Percentiles rank a stretch among this genome's conserved stretches.
phyloP scores from a whole-genome alignment of 176 grass and related monocot genomes.

The Luzula sylvatica region DNA sequence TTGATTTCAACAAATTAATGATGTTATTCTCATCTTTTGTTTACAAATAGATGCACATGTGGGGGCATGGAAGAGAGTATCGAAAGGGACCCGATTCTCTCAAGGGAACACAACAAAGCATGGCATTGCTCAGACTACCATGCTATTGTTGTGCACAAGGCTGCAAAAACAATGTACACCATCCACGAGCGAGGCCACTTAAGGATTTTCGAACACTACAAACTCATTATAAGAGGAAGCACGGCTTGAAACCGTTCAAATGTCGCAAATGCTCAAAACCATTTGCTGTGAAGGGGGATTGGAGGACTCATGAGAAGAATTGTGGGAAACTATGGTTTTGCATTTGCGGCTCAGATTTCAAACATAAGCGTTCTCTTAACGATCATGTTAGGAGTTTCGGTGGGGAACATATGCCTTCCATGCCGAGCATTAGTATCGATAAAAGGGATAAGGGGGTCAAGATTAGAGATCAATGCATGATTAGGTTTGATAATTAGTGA shows the following conservation, averaged over 20 bases:
- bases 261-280: constrained; percentile 89
- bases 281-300: constrained; percentile 96
- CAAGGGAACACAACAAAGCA: constrained; percentile 47
- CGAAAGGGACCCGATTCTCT: constrained; percentile 87
- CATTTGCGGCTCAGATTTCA: constrained; percentile 90
- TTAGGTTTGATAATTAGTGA: constrained; percentile 39
- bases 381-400: constrained; percentile 87
- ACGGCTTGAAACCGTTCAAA: constrained; percentile 64
- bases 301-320: constrained; percentile 99
- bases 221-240: constrained; percentile 98
- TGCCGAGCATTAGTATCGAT: not conserved
- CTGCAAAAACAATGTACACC: constrained; percentile 76
- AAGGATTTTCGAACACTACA: constrained; percentile 98
- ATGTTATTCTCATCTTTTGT: not conserved
- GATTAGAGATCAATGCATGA: constrained; percentile 17
- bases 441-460: not conserved
- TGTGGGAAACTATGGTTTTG: constrained; percentile 93
- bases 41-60: constrained; percentile 90
- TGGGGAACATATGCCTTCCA: constrained; percentile 26
- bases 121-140: constrained; percentile 85
- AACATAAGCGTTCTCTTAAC: constrained; percentile 93
- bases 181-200: constrained; percentile 63
- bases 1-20: not conserved
- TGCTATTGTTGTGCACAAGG: constrained; percentile 83
- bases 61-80: constrained; percentile 94